Conservation (phyloP, 345 rosid genomes). For the Hevea brasiliensis region DNA sequence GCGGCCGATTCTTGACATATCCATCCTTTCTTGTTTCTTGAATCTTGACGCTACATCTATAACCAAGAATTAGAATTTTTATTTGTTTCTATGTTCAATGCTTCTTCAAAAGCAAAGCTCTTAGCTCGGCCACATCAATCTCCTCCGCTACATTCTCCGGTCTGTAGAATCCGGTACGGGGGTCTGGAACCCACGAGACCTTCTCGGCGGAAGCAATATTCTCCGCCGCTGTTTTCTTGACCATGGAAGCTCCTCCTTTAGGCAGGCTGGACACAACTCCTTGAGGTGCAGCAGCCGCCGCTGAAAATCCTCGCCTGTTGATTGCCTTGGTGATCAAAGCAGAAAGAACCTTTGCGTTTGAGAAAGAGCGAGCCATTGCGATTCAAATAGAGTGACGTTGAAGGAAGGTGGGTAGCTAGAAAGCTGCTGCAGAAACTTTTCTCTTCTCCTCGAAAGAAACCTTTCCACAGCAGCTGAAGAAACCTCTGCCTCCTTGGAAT, state of each 20-base stretch:
- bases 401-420: neutral
- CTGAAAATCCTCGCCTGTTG: conserved; percentile 19
- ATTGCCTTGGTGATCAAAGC: conserved; percentile 10
- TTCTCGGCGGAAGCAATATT: conserved; percentile 39
- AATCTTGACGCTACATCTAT: neutral
- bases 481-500: neutral
- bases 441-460: neutral
- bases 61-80: neutral
- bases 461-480: conserved; percentile 7
- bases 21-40: too few relatives aligned
- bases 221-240: conserved; percentile 56
- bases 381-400: neutral
- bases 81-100: conserved; percentile 3
- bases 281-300: conserved; percentile 18
- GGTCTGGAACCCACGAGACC: conserved; percentile 81
- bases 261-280: conserved; percentile 9
- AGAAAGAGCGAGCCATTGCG: conserved; percentile 25
- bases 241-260: conserved; percentile 24
- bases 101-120: conserved; percentile 64
- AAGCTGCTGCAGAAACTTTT: conserved; percentile 11
- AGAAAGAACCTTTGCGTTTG: conserved; percentile 20
- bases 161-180: conserved; percentile 78
- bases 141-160: conserved; percentile 66
- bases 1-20: too few relatives aligned
- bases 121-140: conserved; percentile 65